phyloP scores from a whole-genome alignment of 768 basidiomycete genomes.

The Tricholoma sp. region DNA sequence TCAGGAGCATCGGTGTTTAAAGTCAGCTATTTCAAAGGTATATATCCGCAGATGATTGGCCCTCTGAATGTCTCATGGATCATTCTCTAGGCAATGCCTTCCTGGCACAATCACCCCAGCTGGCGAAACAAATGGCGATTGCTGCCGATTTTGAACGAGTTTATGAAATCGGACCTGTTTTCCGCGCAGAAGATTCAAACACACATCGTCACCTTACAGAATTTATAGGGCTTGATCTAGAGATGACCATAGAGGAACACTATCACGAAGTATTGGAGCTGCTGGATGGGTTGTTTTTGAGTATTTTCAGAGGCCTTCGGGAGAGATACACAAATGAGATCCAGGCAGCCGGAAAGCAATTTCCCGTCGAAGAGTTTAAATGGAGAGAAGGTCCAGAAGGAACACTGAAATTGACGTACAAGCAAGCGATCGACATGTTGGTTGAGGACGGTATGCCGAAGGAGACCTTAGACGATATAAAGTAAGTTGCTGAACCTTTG shows the following conservation, averaged over 20 bases:
- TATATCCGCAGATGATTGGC: not conserved
- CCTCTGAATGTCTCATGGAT: not conserved
- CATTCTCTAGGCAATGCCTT: slow-evolving; percentile 66
- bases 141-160: slow-evolving; percentile 98
- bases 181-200: slow-evolving; percentile 96
- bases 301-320: slow-evolving; percentile 81
- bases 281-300: slow-evolving; percentile 80
- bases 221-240: slow-evolving; percentile 97
- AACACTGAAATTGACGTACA: slow-evolving; percentile 81
- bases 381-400: slow-evolving; percentile 89
- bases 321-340: slow-evolving; percentile 80
- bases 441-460: slow-evolving; percentile 80
- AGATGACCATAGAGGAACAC: slow-evolving; percentile 98
- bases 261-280: slow-evolving; percentile 97
- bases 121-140: slow-evolving; percentile 99
- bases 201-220: slow-evolving; percentile 98
- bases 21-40: slow-evolving; percentile 96
- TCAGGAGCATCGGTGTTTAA: slow-evolving; percentile 97
- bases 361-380: slow-evolving; percentile 94
- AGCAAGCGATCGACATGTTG: slow-evolving; percentile 82
- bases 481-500: slow-evolving; percentile 38
- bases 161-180: slow-evolving; percentile 95
- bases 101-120: slow-evolving; percentile 94
- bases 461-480: slow-evolving; percentile 83
- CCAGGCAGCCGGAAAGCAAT: slow-evolving; percentile 74